phyloP scores from a whole-genome alignment of 2,329 filamentous ascomycete species.

The Fusarium verrucosum region DNA sequence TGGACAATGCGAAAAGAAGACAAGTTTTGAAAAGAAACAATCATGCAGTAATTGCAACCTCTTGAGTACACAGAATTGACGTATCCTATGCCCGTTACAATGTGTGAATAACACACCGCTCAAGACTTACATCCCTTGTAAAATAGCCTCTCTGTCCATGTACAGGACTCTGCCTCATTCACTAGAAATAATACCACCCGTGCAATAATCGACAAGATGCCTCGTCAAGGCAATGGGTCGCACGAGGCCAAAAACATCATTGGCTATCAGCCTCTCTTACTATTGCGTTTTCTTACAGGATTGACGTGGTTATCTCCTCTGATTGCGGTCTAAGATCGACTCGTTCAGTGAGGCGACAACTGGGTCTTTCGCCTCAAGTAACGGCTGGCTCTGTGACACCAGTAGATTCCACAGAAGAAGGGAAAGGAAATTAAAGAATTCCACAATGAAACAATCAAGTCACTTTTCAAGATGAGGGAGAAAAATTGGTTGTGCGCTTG shows the following conservation, averaged over 20 bases:
- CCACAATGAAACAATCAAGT: background rate
- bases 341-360: slow-evolving; percentile 34
- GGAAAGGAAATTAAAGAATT: background rate
- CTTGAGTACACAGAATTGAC: background rate
- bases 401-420: background rate
- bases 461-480: too few species aligned
- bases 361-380: slow-evolving; percentile 22
- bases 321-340: slow-evolving; percentile 6
- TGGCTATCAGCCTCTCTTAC: background rate
- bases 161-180: slow-evolving; percentile 1
- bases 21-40: background rate
- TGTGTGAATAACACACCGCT: background rate
- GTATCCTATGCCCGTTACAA: background rate
- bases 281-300: background rate
- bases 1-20: background rate
- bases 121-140: background rate
- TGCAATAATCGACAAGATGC: slow-evolving; percentile 1
- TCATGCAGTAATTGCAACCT: background rate
- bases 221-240: background rate
- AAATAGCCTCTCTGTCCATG: background rate
- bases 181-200: background rate
- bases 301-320: slow-evolving; percentile 20
- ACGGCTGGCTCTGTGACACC: slow-evolving; percentile 22
- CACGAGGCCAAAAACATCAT: slow-evolving; percentile 13
- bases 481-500: background rate